Conservation (phyloP, 768 basidiomycete species). For the Termitomyces sp. region DNA sequence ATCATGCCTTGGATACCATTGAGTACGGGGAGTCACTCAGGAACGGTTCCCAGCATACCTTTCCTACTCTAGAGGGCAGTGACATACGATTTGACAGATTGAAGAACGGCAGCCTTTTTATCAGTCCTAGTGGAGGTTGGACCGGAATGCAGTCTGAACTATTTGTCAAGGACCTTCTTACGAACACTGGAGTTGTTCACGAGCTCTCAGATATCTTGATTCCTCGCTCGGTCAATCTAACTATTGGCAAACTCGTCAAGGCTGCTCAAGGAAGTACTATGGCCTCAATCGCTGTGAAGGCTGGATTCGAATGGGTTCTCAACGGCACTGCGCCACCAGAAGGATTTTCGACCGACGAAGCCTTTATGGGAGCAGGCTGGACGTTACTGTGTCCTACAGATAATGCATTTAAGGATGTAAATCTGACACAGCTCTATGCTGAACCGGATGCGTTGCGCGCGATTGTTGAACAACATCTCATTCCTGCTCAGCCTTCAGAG, state of each 20-base stretch:
- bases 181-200: conserved; percentile 87
- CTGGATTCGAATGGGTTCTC: conserved; percentile 87
- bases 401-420: conserved; percentile 83
- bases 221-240: conserved; percentile 82
- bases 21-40: conserved; percentile 61
- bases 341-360: conserved; percentile 59
- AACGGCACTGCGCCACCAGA: conserved; percentile 79
- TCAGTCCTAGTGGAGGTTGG: conserved; percentile 78
- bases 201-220: conserved; percentile 81
- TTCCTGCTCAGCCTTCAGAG: conserved; percentile 37
- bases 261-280: conserved; percentile 90
- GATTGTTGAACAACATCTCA: conserved; percentile 75
- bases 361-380: conserved; percentile 57
- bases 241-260: conserved; percentile 82
- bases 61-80: conserved; percentile 80
- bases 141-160: conserved; percentile 58
- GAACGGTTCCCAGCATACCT: conserved; percentile 66
- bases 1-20: conserved; percentile 76
- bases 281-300: conserved; percentile 75
- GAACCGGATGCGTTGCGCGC: conserved; percentile 46
- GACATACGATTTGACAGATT: conserved; percentile 66
- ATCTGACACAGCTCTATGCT: conserved; percentile 69
- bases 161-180: conserved; percentile 63
- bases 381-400: conserved; percentile 90
- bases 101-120: conserved; percentile 43